Conservation (phyloP, 2,329 filamentous ascomycete genomes). For the Aspergillus brunneoviolaceus region DNA sequence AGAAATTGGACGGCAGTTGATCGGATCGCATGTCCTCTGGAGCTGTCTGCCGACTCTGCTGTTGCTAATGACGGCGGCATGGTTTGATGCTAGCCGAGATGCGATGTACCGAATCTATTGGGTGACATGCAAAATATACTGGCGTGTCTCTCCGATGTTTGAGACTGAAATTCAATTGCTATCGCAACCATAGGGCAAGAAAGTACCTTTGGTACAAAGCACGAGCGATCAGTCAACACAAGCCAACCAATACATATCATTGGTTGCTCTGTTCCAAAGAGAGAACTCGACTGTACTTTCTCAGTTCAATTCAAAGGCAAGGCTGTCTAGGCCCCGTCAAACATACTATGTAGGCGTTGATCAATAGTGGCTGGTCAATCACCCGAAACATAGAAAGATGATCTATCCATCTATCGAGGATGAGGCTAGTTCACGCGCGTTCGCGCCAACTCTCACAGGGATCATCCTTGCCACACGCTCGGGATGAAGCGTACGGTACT, state of each 20-base stretch:
- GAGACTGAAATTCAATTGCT: not conserved
- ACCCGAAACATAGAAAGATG: not conserved
- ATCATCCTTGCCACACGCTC: not conserved
- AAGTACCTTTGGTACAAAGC: not conserved
- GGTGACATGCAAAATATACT: not conserved
- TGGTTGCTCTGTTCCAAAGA: not conserved
- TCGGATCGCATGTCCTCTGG: too few species aligned
- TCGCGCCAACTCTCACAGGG: not conserved
- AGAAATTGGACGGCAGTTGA: too few species aligned
- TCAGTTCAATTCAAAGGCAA: not conserved
- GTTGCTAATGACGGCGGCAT: too few species aligned
- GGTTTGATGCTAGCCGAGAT: not conserved
- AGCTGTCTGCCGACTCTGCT: not conserved
- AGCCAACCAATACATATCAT: not conserved
- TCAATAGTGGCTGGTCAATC: not conserved
- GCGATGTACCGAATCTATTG: not conserved
- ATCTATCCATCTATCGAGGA: too few species aligned
- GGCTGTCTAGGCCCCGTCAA: not conserved
- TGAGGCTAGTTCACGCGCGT: too few species aligned
- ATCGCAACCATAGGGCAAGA: not conserved
- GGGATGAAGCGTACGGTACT: not conserved
- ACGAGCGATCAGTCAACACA: not conserved
- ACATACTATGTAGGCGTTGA: not conserved
- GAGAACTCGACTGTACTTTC: not conserved
- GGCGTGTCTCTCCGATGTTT: not conserved